Evolutionary conservation across 1,284 basidiomycete species (phyloP).

Genomic region (Ceratobasidium sp.): DNA sequence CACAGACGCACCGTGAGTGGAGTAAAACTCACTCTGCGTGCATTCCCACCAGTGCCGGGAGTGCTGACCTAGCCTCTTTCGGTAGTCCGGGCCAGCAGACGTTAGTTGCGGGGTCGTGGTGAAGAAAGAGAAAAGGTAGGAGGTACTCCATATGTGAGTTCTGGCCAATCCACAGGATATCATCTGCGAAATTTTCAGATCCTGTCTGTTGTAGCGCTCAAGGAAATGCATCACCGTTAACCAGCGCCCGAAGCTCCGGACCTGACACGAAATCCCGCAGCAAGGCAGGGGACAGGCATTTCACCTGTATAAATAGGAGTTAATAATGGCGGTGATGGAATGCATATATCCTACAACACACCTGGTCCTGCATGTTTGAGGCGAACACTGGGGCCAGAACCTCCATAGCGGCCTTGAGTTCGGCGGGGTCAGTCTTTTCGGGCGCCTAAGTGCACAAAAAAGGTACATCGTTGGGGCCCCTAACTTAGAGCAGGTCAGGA

Average conservation of each 20-base stretch:
- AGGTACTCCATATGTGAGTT: slow-evolving; percentile 35
- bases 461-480: background rate
- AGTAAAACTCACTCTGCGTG: slow-evolving; percentile 8
- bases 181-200: slow-evolving; percentile 13
- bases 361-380: slow-evolving; percentile 31
- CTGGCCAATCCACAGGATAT: slow-evolving; percentile 29
- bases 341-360: background rate
- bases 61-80: background rate
- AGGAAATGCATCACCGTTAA: slow-evolving; percentile 12
- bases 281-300: slow-evolving; percentile 17
- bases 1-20: background rate
- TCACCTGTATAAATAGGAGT: slow-evolving; percentile 1
- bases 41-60: slow-evolving; percentile 9
- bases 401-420: slow-evolving; percentile 29
- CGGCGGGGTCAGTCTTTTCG: slow-evolving; percentile 16
- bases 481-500: background rate
- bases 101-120: slow-evolving; percentile 32
- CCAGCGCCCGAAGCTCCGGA: slow-evolving; percentile 18
- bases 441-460: background rate
- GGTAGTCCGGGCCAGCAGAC: slow-evolving; percentile 34
- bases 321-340: background rate
- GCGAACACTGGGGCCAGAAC: slow-evolving; percentile 17
- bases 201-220: background rate
- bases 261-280: slow-evolving; percentile 2
- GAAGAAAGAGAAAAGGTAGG: slow-evolving; percentile 28